A percentile compares a stretch with the other conserved stretches of the same genome.
phyloP scores from a whole-genome alignment of 2,329 filamentous ascomycete genomes.

The Torrubiella hemipterigena region DNA sequence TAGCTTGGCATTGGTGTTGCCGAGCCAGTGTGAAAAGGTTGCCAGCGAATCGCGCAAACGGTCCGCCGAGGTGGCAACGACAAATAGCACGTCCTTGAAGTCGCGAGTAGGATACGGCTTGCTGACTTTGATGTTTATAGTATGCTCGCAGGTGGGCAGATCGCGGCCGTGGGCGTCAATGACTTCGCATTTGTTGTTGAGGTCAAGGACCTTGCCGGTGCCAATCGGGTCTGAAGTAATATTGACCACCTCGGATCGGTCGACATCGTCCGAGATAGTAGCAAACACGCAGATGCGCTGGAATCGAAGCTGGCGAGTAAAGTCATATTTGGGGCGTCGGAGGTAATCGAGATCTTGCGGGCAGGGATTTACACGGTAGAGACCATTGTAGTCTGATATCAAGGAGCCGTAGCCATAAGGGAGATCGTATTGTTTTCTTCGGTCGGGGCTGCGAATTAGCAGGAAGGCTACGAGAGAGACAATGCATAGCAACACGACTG shows the following conservation, averaged over 20 bases:
- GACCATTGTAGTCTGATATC: background rate
- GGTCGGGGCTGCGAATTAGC: background rate
- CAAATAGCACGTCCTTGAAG: conserved; percentile 43
- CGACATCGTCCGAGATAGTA: conserved; percentile 16
- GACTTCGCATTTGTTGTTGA: conserved; percentile 14
- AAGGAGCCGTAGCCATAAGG: background rate
- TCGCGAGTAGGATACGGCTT: conserved; percentile 25
- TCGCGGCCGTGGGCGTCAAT: too few relatives aligned
- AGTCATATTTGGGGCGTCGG: conserved; percentile 14
- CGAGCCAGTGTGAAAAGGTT: conserved; percentile 44
- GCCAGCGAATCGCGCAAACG: conserved; percentile 37
- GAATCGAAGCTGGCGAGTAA: conserved; percentile 31
- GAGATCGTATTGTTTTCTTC: background rate
- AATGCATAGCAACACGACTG: too few relatives aligned
- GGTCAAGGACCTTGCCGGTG: conserved; percentile 16
- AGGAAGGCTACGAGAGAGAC: too few relatives aligned
- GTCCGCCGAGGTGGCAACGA: conserved; percentile 39
- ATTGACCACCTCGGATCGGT: conserved; percentile 24
- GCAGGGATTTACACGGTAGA: conserved; percentile 8
- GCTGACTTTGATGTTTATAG: conserved; percentile 34
- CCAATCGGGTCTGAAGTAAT: conserved; percentile 24
- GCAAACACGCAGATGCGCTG: conserved; percentile 31
- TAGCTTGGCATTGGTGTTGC: conserved; percentile 35
- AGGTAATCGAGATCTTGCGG: conserved; percentile 16
- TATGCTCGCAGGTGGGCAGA: conserved; percentile 15